These are phyloP conservation scores for Globisporangium alternatum DNA, from an alignment of 352 stramenopile species.

Conservation along the genomic window DNA sequence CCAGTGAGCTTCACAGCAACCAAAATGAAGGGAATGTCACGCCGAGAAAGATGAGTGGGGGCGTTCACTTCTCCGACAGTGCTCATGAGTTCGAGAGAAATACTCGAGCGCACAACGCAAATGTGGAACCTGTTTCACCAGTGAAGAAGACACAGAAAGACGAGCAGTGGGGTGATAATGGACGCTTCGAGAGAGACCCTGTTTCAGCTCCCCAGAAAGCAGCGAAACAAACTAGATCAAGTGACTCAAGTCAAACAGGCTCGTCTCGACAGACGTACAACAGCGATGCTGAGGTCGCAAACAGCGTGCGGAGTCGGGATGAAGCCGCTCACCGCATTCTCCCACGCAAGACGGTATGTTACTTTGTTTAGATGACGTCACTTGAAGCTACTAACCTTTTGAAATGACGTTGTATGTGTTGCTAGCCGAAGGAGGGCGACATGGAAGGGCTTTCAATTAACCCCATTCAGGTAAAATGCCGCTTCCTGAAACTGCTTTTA, in stretches of 20 bases:
- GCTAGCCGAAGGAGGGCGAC: constrained; percentile 9
- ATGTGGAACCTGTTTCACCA: neutral
- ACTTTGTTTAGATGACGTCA: neutral
- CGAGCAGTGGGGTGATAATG: neutral
- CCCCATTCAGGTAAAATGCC: constrained; percentile 15
- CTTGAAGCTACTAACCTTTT: neutral
- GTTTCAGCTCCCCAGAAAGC: neutral
- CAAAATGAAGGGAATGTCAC: neutral
- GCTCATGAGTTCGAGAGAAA: neutral
- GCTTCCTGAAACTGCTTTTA: neutral
- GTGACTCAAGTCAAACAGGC: neutral
- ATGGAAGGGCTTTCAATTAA: constrained; percentile 11
- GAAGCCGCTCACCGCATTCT: constrained; percentile 1
- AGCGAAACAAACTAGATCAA: neutral
- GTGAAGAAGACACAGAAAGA: neutral
- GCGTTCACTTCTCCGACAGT: neutral
- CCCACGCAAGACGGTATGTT: constrained; percentile 2
- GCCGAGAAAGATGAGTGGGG: neutral
- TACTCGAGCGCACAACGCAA: neutral
- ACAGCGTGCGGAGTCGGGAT: neutral
- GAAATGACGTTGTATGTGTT: neutral
- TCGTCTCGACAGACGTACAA: neutral
- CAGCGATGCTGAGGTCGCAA: neutral
- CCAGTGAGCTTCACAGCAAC: neutral
- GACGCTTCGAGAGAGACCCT: neutral